Base-by-base conservation (phyloP, 495 filamentous ascomycete genomes). In the Xylaria sp. region DNA sequence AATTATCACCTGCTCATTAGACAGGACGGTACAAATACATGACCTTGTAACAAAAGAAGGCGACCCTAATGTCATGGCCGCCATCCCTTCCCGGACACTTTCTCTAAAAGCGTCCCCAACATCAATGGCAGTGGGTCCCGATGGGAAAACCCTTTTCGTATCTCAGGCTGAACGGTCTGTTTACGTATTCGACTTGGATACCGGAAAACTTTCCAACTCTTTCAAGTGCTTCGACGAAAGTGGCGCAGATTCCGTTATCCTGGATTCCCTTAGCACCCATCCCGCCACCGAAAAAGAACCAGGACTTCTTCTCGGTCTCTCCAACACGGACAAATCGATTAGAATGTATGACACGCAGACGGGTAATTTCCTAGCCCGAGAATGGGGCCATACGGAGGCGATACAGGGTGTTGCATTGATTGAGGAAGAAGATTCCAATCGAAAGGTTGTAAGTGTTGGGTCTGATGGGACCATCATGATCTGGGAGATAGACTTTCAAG, bases 311-410 rank as follows among this genome's bases (percentile, higher is more conserved):
- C 82, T 94, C 33, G 96, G 93, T 24, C 85, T 97, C 31, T 97
- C 97, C 8, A 93, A 92, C 72, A 97, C 92, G 5, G 96, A 99
- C 78, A 98, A 97, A 76, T 98, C 96, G 8, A 90, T 99, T 68
- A 86, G 96, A 26, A 82, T 98, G 4, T 98, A 99, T 77, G 92
- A 97, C 72, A 82, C 90, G 19, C 90, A 91, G 57, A 86, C 87
- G 50, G 95, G 95, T 17, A 78, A 83, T 31, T 89, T 99, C 71
- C 81, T 98, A 64, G 91, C 93, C 33, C 90, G 93, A 46, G 96
- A 97, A 79, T 97, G 93, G 86, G 97, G 96, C 17, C 96, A 99
- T 76, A 97, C 93, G 0, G 94, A 97, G 76, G 92, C 93, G 52
- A 90, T 98, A 52, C 96, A 93, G 52, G 94, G 92, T 76, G 86